These are phyloP conservation scores for Salvia hispanica DNA, from an alignment of 257 asterid genomes.

Conservation along the genomic window DNA sequence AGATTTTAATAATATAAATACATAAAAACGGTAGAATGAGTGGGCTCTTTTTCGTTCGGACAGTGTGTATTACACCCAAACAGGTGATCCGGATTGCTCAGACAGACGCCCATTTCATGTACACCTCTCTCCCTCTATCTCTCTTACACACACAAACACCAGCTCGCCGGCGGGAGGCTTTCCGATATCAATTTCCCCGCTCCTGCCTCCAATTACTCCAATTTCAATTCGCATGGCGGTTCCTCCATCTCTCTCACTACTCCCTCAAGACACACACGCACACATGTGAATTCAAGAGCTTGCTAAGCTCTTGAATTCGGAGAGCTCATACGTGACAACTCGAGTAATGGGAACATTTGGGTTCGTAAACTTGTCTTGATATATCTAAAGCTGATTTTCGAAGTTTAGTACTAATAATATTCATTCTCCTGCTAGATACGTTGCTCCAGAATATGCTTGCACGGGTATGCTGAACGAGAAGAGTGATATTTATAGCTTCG, in stretches of 20 bases:
- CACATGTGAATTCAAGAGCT: no score
- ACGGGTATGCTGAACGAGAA: slow-evolving; percentile 97
- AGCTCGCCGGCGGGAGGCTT: no score
- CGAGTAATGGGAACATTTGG: slow-evolving; percentile 99
- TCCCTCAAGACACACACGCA: slow-evolving; percentile 23
- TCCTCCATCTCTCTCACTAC: slow-evolving; percentile 13
- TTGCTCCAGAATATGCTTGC: slow-evolving; percentile 98
- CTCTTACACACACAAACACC: neutral
- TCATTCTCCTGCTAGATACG: slow-evolving; percentile 55
- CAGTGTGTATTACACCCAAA: slow-evolving; percentile 20
- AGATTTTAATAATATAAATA: neutral
- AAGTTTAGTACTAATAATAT: slow-evolving; percentile 8
- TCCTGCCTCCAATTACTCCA: slow-evolving; percentile 5
- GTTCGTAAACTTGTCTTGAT: slow-evolving; percentile 42
- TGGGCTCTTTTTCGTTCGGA: slow-evolving; percentile 7
- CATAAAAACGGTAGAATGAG: neutral
- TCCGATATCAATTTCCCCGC: slow-evolving; percentile 6
- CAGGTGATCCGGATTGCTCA: no score
- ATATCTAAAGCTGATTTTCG: neutral
- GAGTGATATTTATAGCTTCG: slow-evolving; percentile 94
- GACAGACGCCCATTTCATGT: slow-evolving; percentile 14
- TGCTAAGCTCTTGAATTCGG: slow-evolving; percentile 89
- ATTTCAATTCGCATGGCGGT: slow-evolving; percentile 38
- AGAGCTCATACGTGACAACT: slow-evolving; percentile 81
- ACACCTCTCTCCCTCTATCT: slow-evolving; percentile 31